These are phyloP conservation scores for Rossbeevera mucosa DNA, from an alignment of 768 basidiomycete species.

Conservation along the genomic window DNA sequence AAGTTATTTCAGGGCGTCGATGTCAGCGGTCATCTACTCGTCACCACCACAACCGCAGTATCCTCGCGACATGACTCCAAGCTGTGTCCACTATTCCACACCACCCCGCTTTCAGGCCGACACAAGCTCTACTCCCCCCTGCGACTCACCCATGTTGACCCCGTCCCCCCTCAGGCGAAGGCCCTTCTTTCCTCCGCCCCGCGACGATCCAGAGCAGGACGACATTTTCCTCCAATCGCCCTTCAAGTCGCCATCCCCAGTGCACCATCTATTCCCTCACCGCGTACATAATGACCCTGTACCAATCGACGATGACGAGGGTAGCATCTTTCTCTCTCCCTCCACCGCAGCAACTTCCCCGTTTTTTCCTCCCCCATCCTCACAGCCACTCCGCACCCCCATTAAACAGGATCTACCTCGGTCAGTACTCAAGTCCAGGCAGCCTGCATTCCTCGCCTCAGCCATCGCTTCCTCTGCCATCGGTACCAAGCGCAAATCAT, in stretches of 20 bases:
- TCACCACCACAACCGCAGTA: conserved; percentile 32
- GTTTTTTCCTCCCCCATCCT: conserved; percentile 40
- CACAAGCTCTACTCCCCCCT: conserved; percentile 28
- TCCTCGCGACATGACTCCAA: conserved; percentile 32
- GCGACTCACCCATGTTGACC: conserved; percentile 57
- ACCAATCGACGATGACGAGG: conserved; percentile 51
- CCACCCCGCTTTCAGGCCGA: conserved; percentile 30
- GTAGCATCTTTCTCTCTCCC: conserved; percentile 53
- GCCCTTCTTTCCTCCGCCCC: conserved; percentile 35
- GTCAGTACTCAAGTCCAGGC: conserved; percentile 36
- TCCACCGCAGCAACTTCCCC: conserved; percentile 37
- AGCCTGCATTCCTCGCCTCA: conserved; percentile 12
- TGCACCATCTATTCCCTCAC: conserved; percentile 39
- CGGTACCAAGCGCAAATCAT: conserved; percentile 66
- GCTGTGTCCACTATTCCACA: conserved; percentile 31
- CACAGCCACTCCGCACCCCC: conserved; percentile 56
- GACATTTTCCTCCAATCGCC: conserved; percentile 55
- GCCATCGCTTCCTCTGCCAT: conserved; percentile 34
- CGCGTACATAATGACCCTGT: conserved; percentile 34
- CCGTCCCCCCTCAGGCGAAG: conserved; percentile 57
- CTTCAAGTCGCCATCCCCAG: conserved; percentile 43
- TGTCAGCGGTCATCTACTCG: conserved; percentile 25
- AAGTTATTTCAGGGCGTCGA: conserved; percentile 8
- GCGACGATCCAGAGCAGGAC: conserved; percentile 35
- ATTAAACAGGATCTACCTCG: conserved; percentile 50